Conservation (phyloP, 345 rosid genomes). For the Ricinus communis region DNA sequence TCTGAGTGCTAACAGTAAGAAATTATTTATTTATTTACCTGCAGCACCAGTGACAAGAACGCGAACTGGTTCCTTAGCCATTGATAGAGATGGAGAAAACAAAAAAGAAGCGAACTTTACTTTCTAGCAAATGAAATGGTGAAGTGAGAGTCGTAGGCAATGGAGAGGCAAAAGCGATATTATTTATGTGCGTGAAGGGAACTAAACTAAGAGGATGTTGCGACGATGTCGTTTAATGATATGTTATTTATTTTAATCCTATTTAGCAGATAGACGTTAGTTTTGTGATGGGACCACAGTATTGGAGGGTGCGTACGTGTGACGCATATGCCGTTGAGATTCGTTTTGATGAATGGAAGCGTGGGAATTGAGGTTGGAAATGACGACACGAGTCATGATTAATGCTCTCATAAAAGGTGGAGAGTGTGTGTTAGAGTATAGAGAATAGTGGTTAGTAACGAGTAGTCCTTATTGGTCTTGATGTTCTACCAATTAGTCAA, state of each 20-base stretch:
- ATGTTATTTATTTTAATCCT: background rate
- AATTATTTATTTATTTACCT: constrained; percentile 42
- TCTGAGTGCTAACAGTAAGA: background rate
- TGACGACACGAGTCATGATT: constrained; percentile 17
- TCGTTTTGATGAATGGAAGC: background rate
- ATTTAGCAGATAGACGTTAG: background rate
- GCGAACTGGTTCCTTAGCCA: constrained; percentile 94
- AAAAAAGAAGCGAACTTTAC: too few relatives aligned
- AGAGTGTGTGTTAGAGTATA: too few relatives aligned
- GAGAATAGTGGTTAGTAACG: too few relatives aligned
- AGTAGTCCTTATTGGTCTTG: too few relatives aligned
- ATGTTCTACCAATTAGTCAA: too few relatives aligned
- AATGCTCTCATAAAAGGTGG: too few relatives aligned
- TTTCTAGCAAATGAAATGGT: too few relatives aligned
- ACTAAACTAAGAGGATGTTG: too few relatives aligned
- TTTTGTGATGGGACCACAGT: background rate
- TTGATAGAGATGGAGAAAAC: constrained; percentile 33
- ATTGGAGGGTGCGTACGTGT: background rate
- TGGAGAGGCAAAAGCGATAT: background rate
- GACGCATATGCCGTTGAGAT: constrained; percentile 23
- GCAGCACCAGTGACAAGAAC: constrained; percentile 99
- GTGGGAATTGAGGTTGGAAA: background rate
- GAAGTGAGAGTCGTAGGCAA: background rate
- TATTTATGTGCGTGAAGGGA: background rate
- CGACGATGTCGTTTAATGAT: background rate